Conservation (phyloP, 768 basidiomycete species). For the Collybia sordida region DNA sequence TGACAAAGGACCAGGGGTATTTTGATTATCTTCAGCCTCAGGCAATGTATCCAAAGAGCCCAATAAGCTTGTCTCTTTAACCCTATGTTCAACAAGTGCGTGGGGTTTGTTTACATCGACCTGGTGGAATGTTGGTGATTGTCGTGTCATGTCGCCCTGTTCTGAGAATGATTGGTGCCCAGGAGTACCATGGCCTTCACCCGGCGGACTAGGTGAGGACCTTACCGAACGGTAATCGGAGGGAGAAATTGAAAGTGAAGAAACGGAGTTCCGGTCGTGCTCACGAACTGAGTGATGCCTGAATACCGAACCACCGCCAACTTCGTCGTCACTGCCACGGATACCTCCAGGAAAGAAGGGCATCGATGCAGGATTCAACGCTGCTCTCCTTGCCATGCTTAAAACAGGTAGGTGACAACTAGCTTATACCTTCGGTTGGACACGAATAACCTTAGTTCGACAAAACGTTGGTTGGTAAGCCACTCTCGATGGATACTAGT, state of each 20-base stretch:
- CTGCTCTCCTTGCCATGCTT: slow-evolving; percentile 73
- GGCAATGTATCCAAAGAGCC: slow-evolving; percentile 52
- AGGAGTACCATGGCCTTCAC: slow-evolving; percentile 31
- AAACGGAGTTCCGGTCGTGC: slow-evolving; percentile 49
- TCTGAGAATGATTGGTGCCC: slow-evolving; percentile 35
- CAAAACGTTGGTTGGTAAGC: slow-evolving; percentile 30
- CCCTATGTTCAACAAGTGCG: slow-evolving; percentile 33
- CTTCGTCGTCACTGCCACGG: slow-evolving; percentile 58
- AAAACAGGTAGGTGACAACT: slow-evolving; percentile 30
- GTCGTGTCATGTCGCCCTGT: slow-evolving; percentile 35
- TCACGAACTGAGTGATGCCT: slow-evolving; percentile 45
- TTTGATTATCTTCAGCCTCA: slow-evolving; percentile 49
- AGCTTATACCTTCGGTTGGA: slow-evolving; percentile 23
- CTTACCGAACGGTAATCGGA: slow-evolving; percentile 66
- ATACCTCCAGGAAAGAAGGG: slow-evolving; percentile 80
- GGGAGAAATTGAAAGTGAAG: slow-evolving; percentile 58
- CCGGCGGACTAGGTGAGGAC: slow-evolving; percentile 69
- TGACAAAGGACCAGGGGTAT: slow-evolving; percentile 33
- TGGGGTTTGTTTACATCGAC: slow-evolving; percentile 45
- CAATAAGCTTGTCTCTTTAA: slow-evolving; percentile 49
- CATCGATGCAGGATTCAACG: slow-evolving; percentile 79
- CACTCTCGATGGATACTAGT: slow-evolving; percentile 19
- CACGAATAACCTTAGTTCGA: slow-evolving; percentile 17
- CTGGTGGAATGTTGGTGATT: slow-evolving; percentile 48
- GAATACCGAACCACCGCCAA: slow-evolving; percentile 41